Percentiles rank a stretch among this genome's conserved stretches.
Conservation (phyloP, 768 basidiomycete genomes). For the Panaeolus cyanescens region DNA sequence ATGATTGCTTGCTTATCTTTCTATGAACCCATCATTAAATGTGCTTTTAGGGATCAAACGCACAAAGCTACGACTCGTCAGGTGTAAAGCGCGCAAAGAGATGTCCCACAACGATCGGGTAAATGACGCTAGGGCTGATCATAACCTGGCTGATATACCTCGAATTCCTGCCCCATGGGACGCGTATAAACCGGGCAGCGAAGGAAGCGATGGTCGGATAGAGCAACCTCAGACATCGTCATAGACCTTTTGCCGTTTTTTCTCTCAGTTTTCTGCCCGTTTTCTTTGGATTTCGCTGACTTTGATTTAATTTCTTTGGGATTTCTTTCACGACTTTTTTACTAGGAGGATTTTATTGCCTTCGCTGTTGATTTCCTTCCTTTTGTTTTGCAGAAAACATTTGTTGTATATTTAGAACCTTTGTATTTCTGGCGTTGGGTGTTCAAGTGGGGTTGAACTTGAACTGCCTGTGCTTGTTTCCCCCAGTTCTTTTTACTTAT, state of each 20-base stretch:
- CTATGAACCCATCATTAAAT: slow-evolving; percentile 7
- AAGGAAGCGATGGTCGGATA: neutral
- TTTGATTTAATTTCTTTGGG: neutral
- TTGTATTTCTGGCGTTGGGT: neutral
- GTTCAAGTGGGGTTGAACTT: too few relatives aligned
- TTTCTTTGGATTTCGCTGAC: too few relatives aligned
- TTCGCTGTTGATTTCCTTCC: neutral
- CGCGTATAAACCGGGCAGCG: slow-evolving; percentile 38
- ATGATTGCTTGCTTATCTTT: neutral
- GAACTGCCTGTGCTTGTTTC: neutral
- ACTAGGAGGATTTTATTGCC: neutral
- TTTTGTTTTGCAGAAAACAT: neutral
- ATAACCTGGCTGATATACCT: slow-evolving; percentile 75
- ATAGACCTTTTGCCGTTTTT: too few relatives aligned
- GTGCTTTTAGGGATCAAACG: slow-evolving; percentile 71
- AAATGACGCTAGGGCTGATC: slow-evolving; percentile 75
- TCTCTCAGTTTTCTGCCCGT: too few relatives aligned
- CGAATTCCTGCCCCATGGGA: slow-evolving; percentile 77
- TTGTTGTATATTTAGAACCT: neutral
- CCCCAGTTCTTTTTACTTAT: neutral
- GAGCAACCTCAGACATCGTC: neutral
- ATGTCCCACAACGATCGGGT: slow-evolving; percentile 76
- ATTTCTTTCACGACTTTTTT: neutral
- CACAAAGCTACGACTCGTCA: slow-evolving; percentile 79
- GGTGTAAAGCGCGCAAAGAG: slow-evolving; percentile 74